Conservation (phyloP, 2,329 filamentous ascomycete genomes). For the Torrubiella hemipterigena region DNA sequence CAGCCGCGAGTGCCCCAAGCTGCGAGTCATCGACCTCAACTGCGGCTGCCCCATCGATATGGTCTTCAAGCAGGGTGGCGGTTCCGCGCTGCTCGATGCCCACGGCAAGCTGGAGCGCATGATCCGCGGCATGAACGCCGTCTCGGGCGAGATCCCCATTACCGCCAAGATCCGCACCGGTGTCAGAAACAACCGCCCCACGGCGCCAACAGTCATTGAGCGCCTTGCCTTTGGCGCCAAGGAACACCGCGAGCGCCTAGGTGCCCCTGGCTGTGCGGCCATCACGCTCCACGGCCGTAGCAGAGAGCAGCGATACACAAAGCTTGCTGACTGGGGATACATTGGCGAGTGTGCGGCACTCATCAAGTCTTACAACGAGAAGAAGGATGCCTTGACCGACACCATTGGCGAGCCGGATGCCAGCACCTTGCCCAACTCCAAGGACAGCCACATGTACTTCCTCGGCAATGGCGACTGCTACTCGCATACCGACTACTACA, state of each 20-base stretch:
- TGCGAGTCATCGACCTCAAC: constrained; percentile 89
- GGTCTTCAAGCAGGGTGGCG: constrained; percentile 76
- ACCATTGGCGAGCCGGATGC: constrained; percentile 68
- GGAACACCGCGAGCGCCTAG: constrained; percentile 57
- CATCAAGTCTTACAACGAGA: constrained; percentile 66
- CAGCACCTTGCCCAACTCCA: constrained; percentile 55
- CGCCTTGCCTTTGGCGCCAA: constrained; percentile 69
- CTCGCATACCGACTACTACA: constrained; percentile 78
- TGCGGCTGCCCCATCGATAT: constrained; percentile 96
- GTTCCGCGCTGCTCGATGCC: constrained; percentile 83
- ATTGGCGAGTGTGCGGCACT: constrained; percentile 82
- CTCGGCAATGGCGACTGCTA: constrained; percentile 95
- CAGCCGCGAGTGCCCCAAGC: constrained; percentile 62
- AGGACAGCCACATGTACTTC: constrained; percentile 68
- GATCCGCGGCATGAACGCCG: constrained; percentile 87
- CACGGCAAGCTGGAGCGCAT: constrained; percentile 87
- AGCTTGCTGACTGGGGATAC: constrained; percentile 86
- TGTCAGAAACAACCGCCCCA: constrained; percentile 67
- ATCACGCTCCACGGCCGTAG: constrained; percentile 90
- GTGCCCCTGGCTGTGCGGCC: constrained; percentile 79
- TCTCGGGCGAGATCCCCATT: constrained; percentile 82
- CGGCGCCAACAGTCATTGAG: constrained; percentile 69
- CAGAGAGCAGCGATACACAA: constrained; percentile 88
- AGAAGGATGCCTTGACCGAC: constrained; percentile 56
- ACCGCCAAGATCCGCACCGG: constrained; percentile 93